phyloP scores from a whole-genome alignment of 176 grass and related monocot species.

The Bolboschoenus planiculmis region DNA sequence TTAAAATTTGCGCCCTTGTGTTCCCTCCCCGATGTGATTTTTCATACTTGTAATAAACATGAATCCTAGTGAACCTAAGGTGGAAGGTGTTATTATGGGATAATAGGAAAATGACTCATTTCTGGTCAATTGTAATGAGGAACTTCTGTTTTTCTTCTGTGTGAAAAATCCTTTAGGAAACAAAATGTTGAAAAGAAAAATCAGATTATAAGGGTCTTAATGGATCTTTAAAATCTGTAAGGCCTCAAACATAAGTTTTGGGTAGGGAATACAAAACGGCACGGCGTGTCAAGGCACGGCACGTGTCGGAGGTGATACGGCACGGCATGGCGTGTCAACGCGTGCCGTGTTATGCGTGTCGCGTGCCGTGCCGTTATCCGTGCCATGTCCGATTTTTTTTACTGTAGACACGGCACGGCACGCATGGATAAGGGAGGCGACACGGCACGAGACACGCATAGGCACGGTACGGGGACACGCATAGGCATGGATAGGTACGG shows the following conservation, averaged over 20 bases:
- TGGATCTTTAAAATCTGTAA: background rate
- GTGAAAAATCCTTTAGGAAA: background rate
- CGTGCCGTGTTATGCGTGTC: too few relatives aligned
- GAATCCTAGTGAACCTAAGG: background rate
- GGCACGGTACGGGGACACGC: too few relatives aligned
- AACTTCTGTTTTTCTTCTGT: background rate
- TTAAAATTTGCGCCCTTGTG: background rate
- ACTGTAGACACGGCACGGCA: too few relatives aligned
- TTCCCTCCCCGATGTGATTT: background rate
- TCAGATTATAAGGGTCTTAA: background rate
- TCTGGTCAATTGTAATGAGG: background rate
- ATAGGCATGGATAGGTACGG: too few relatives aligned
- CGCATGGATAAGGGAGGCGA: too few relatives aligned
- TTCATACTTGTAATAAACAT: background rate
- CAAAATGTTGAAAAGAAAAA: background rate
- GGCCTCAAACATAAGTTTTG: background rate
- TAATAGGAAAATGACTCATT: constrained; percentile 2
- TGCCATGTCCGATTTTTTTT: too few relatives aligned
- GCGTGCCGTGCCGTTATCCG: too few relatives aligned
- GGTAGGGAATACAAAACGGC: too few relatives aligned
- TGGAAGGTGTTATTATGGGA: background rate
- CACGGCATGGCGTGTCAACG: too few relatives aligned
- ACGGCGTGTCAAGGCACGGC: too few relatives aligned
- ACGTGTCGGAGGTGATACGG: too few relatives aligned
- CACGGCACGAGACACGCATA: too few relatives aligned